Base-by-base conservation (phyloP, 2,329 filamentous ascomycete species). In the Diaporthe capsici region DNA sequence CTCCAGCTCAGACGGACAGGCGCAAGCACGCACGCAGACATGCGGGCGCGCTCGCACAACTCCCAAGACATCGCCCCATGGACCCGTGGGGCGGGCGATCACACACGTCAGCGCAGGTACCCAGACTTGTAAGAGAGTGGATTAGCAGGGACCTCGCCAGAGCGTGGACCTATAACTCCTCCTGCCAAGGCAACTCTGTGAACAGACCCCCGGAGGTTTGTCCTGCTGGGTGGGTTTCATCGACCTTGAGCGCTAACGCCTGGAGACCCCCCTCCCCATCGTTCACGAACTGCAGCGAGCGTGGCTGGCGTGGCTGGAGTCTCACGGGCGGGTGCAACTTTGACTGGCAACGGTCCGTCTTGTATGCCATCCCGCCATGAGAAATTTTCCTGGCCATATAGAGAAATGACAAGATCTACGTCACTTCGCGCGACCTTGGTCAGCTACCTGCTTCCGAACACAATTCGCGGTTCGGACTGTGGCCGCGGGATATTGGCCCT, bases 61-160 rank as follows among this genome's bases (percentile, higher is more conserved):
- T 68, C 22, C 44, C 34, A 70, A n/a, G 65, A 39, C 49, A 34
- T 55, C 13, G 49, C 49, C 65, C n/a, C 37, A 25, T 25, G 65
- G 65, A 70, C n/a, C 49, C 49, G 49, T 39, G 65, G n/a, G 47
- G n/a, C 65, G 47, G 65, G 49, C 65, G 65, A 70, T 70, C 65
- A 70, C 65, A 70, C 65, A 70, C 65, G 65, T 70, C 65, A 70
- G 65, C 65, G 65, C 65, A 70, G 65, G 65, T 70, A 70, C 65
- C 34, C 47, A 55, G 49, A 39, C 31, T 70, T 70, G 65, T 70
- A 55, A 70, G 47, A 55, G 65, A 53, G 65, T 70, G 65, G 9
- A 34, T 55, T 53, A 28, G n/a, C 65, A 70, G 65, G 65, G 65
- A 70, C 49, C 65, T 70, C 34, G 37, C 34, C 22, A 53, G 65